A percentile compares a stretch with the other conserved stretches of the same genome.
Conservation (phyloP, 805 yeast genomes). For the Wickerhamomyces chambardii region DNA sequence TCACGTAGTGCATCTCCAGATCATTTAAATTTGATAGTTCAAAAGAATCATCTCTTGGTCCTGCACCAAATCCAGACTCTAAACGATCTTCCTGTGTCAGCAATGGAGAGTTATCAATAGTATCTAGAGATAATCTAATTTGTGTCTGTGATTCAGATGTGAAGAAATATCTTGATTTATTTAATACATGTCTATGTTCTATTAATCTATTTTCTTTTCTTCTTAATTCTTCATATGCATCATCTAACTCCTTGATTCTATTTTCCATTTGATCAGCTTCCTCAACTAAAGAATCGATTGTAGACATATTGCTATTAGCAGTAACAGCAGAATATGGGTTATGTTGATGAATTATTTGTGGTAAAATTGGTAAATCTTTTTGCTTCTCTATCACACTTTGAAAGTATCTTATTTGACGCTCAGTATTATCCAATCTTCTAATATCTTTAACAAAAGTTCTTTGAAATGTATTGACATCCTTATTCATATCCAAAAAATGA, state of each 20-base stretch:
- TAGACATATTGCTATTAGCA: conserved; percentile 32
- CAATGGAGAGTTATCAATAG: conserved; percentile 28
- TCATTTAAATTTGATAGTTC: conserved; percentile 16
- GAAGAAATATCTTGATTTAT: conserved; percentile 39
- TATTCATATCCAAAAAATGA: conserved; percentile 85
- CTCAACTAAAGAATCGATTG: conserved; percentile 51
- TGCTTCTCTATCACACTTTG: conserved; percentile 40
- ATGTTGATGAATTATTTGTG: conserved; percentile 18
- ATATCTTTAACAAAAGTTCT: conserved; percentile 86
- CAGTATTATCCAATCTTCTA: conserved; percentile 75
- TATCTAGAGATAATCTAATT: conserved; percentile 24
- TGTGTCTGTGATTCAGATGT: conserved; percentile 24
- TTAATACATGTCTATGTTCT: conserved; percentile 61
- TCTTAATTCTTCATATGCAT: conserved; percentile 56
- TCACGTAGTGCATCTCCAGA: conserved; percentile 21
- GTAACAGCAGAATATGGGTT: conserved; percentile 20
- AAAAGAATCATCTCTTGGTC: neutral
- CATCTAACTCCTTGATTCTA: conserved; percentile 62
- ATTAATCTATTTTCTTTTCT: conserved; percentile 54
- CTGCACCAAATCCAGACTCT: conserved; percentile 23
- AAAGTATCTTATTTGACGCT: conserved; percentile 67
- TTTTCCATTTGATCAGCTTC: conserved; percentile 63
- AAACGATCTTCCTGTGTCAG: conserved; percentile 24
- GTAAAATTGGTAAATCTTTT: conserved; percentile 25
- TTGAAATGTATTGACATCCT: conserved; percentile 76